Evolutionary conservation across 768 basidiomycete genomes (phyloP).

Genomic region (Collybiopsis luxurians): DNA sequence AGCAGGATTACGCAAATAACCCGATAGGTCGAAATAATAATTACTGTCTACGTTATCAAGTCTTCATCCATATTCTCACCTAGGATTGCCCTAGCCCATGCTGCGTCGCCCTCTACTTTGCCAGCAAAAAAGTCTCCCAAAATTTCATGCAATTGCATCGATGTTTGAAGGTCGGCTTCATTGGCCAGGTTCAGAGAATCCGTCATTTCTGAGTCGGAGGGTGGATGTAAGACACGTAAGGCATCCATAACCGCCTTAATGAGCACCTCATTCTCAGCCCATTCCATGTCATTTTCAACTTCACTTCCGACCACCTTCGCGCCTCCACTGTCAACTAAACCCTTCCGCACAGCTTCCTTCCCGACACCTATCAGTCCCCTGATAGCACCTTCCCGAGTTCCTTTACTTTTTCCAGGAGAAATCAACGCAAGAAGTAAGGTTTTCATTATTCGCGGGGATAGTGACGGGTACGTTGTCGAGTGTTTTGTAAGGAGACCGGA

Average conservation of each 20-base stretch:
- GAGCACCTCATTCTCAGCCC: conserved; percentile 39
- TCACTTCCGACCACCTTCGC: conserved; percentile 73
- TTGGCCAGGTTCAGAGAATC: conserved; percentile 51
- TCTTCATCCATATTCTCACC: conserved; percentile 18
- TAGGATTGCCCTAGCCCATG: conserved; percentile 64
- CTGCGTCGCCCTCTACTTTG: conserved; percentile 51
- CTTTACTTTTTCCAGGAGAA: conserved; percentile 65
- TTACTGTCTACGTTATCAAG: neutral
- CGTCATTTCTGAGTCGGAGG: conserved; percentile 57
- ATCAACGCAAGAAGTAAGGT: conserved; percentile 87
- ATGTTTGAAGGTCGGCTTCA: conserved; percentile 45
- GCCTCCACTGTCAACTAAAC: conserved; percentile 78
- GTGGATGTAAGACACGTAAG: conserved; percentile 53
- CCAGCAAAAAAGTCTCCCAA: conserved; percentile 66
- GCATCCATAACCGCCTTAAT: conserved; percentile 66
- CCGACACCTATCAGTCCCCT: conserved; percentile 84
- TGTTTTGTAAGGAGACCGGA: conserved; percentile 79
- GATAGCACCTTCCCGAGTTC: conserved; percentile 87
- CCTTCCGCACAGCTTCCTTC: conserved; percentile 80
- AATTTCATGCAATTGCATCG: conserved; percentile 45
- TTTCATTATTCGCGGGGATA: conserved; percentile 89
- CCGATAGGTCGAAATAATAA: too few species aligned
- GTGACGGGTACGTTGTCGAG: conserved; percentile 84
- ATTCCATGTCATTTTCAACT: conserved; percentile 32
- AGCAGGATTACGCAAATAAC: too few species aligned